Evolutionary conservation across 495 filamentous ascomycete species (phyloP), one percentile per base, ranked within the genome.

Genomic region (Corynascus novoguineensis): DNA sequence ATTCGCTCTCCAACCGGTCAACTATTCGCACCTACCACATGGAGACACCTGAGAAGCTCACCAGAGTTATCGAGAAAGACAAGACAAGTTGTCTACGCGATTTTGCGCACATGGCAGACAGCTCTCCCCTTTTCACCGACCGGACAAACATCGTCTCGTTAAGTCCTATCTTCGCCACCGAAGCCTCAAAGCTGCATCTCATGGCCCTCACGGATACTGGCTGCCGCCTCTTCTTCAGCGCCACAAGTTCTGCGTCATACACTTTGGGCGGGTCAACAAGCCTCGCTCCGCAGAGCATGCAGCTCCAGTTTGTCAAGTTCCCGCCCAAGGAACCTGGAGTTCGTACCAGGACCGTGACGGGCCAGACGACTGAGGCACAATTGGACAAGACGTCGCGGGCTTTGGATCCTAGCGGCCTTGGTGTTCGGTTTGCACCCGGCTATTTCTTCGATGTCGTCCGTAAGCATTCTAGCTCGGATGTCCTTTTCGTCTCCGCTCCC

Each of bases 231-330:
- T 97, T 90, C 65, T 76, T 97, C 52, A 97, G 90, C 64, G 90
- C 92, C 6, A 95, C 92, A 2, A 85, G 86, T 38, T 81, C 88
- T 7, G 86, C 85, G 46, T 85, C 82, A 34, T 86, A 84, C 55
- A 86, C 84, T 68, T 75, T 78, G 6, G 74, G 59, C 12, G 74
- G 81, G 25, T 78, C 84, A 22, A 71, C 75, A 24, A 78, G 71
- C 41, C 79, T 75, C 54, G 83, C 90, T 0, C 92, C 95, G 4
- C 92, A 87, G 48, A 97, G 90, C 73, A 97, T 99, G 91, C 92
- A 96, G 68, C 84, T 97, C 21, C 88, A 95, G 60, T 91, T 92
- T 63, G 85, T 97, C 68, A 95, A 92, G 63, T 95, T 96, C 53
- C 95, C 93, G 9, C 92, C 93, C 0, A 60, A 62, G 24, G 68